A percentile compares a stretch with the other conserved stretches of the same genome.
These are phyloP conservation scores for Porcisia hertigi DNA, from an alignment of 208 protist species.

Conservation along the genomic window DNA sequence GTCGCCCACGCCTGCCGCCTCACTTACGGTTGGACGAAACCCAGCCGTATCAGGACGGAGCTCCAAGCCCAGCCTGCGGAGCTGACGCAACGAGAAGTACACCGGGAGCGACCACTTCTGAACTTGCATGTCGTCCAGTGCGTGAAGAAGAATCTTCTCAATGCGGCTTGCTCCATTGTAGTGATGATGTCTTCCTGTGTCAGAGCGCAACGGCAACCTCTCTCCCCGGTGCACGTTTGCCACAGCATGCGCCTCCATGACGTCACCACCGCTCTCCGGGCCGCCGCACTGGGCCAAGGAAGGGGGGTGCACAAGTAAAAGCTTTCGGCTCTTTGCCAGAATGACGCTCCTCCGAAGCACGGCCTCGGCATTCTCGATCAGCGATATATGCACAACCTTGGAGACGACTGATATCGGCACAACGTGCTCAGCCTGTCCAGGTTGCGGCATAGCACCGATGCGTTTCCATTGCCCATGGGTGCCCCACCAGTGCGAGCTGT, in stretches of 20 bases:
- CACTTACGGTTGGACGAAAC: background rate
- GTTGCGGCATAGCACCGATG: slow-evolving; percentile 21
- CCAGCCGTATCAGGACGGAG: slow-evolving; percentile 35
- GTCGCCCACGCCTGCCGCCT: background rate
- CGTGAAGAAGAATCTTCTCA: background rate
- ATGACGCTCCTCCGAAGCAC: slow-evolving; percentile 54
- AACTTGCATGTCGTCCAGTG: slow-evolving; percentile 34
- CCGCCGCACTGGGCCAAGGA: too few species aligned
- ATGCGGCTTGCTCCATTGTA: background rate
- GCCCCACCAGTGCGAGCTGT: slow-evolving; percentile 70
- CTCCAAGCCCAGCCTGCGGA: slow-evolving; percentile 24
- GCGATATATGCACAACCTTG: slow-evolving; percentile 78
- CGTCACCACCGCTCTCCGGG: background rate
- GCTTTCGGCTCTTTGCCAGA: slow-evolving; percentile 27
- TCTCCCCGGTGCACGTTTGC: background rate
- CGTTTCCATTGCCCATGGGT: slow-evolving; percentile 42
- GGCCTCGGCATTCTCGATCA: slow-evolving; percentile 44
- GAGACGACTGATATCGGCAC: slow-evolving; percentile 17
- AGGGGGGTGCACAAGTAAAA: background rate
- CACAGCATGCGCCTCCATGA: background rate
- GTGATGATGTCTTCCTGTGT: background rate
- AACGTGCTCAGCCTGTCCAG: slow-evolving; percentile 17
- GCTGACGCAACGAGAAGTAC: slow-evolving; percentile 31
- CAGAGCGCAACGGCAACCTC: background rate
- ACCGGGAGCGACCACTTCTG: slow-evolving; percentile 50